Conservation (phyloP, 805 yeast species). For the Yarrowia porcina region DNA sequence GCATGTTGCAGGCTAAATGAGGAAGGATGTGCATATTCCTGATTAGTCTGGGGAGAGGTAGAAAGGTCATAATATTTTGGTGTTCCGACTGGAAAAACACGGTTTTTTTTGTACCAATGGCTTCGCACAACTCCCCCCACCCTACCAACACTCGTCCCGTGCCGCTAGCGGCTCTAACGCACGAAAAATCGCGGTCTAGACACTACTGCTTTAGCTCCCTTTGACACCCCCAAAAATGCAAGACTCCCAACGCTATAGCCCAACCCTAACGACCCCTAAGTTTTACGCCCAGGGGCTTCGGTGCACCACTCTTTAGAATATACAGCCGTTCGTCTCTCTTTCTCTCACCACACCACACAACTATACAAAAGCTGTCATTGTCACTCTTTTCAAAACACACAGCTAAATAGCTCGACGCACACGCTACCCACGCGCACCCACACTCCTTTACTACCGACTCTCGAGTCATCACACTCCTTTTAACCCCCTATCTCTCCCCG, state of each 20-base stretch:
- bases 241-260: neutral
- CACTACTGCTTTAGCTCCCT: neutral
- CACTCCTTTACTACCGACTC: neutral
- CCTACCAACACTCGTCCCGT: neutral
- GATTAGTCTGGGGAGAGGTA: neutral
- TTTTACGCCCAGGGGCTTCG: neutral
- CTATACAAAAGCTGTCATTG: neutral
- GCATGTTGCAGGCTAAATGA: neutral
- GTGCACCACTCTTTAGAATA: neutral
- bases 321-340: neutral
- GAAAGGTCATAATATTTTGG: neutral
- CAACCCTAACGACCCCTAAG: neutral
- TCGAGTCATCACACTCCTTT: conserved; percentile 6
- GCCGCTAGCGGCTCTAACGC: neutral
- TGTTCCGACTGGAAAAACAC: neutral
- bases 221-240: neutral
- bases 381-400: neutral
- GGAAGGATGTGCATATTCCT: neutral
- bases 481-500: neutral
- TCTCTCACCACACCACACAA: neutral
- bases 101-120: neutral
- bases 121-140: neutral
- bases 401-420: neutral
- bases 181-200: neutral
- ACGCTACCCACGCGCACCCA: neutral